Evolutionary conservation across 345 rosid species (phyloP), one percentile per base, ranked within the genome.

Genomic region (Sisymbrium irio): DNA sequence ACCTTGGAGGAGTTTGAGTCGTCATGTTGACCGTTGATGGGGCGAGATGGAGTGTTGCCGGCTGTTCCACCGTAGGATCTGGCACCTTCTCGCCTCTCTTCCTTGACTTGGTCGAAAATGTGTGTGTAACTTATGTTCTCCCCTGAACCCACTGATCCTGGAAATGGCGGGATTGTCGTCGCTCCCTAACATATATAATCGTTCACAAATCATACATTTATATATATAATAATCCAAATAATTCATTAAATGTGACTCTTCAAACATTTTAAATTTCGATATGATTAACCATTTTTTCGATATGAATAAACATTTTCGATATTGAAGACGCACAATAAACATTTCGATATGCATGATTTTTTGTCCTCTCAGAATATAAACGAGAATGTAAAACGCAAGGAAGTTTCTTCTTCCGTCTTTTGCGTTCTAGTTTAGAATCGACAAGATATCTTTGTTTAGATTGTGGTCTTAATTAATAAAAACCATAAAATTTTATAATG

Each of bases 91-190:
- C 37, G 7, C 20, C 78, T 78, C 59, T 78, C 81, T 73, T 67
- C 78, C 12, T 73, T 67, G 12, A 78, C 81, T 78, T 78, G n/a
- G 5, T 78, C 74, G 22, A 78, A 78, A 1, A 78, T 78, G 65
- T 73, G 71, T 33, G 81, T 78, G 70, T 78, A 78, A 20, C 74
- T 77, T 63, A 71, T 25, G 67, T 77, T 22, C n/a, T 65, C 77
- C 5, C 57, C 65, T 11, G 67, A 8, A 7, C 77, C 77, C 7
- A 50, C 42, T 65, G 76, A 62, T 25, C 80, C 80, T 14, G 80
- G 80, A 20, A 77, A 71, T 65, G 80, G 80, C 1, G 80, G 80
- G 15, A 77, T 77, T 9, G 80, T 65, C 4, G 69, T 73, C 28
- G 37, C 51, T 69, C 57, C 59, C 59, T 62, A 58, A 69, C 35